Evolutionary conservation across 2,329 filamentous ascomycete genomes (phyloP), one percentile per base, ranked within the genome.

Genomic region (Simplicillium sp.): DNA sequence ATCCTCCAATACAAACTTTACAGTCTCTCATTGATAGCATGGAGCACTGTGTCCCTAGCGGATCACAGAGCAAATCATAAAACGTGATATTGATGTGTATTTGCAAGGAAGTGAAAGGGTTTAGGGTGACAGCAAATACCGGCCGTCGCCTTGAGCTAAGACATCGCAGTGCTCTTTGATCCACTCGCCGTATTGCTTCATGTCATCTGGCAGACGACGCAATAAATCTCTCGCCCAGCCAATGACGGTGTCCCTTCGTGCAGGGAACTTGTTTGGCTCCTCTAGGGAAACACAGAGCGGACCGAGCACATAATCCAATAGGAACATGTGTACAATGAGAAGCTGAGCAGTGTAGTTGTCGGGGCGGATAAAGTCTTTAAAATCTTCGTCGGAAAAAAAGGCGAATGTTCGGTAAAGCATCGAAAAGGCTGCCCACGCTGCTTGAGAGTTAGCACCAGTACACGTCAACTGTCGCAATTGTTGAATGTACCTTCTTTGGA

Each of bases 281-380:
- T 40, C 31, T 2, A 48, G 47, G 1, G 50, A 39, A 13, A 56
- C 45, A 16, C 50, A 51, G 20, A 47, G 50, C 11, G 44, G 44
- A 3, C 50, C 54, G 3, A 58, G 41, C 1, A 54, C 35, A 34
- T 58, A 57, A 17, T 58, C 55, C 2, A 59, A 38, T 3, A 66
- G 48, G 15, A 62, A 56, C 44, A 59, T 58, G 44, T 65, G 61
- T 5, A 62, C 54, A 16, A 62, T 48, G 1, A 65, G 49, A 1
- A 66, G 48, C 39, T 62, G 59, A 2, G 54, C 54, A 1, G 48
- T 39, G 38, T 55, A 47, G 41, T 61, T 63, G 4, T 48, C 46
- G 0, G 55, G 45, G 28, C 59, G 43, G 7, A 52, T 50, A 17
- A 65, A 61, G 1, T 49, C 39, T n/a, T 45, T 40, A 28, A 60